Evolutionary conservation across 148 eudicot species (phyloP), one percentile per base, ranked within the genome.

Genomic region (Vaccinium vitisidaea): DNA sequence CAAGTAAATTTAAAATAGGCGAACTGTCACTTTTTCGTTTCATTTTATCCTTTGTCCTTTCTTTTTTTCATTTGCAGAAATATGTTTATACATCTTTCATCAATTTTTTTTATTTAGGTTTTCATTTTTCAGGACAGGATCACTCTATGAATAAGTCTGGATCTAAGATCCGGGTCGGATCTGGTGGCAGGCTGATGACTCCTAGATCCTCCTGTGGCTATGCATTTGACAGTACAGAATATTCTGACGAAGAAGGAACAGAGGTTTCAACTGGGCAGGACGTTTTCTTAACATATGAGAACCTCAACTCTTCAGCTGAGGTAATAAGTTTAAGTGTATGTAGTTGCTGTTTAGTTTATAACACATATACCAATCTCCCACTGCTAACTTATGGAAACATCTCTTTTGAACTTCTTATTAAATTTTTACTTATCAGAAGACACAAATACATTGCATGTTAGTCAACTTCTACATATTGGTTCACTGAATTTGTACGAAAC

Each of bases 191-290:
- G 88, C 84, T 86, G 61, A 73, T 84, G 83, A 85, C 92, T 75
- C 94, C 90, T 85, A 87, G 89, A 87, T 85, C 89, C 23, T 84
- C 80, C 2, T 78, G 87, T 82, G 90, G 89, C 84, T 87, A 83
- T 83, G 80, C 89, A 78, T 63, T 80, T 82, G 94, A 86, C 77
- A 89, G 87, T 85, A 77, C 87, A 71, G 90, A 86, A 85, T 85
- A 90, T 81, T 88, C 92, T 54, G 92, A 91, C 52, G 92, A 89
- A 77, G 94, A 91, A 63, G 89, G 84, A 52, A 82, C 86, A 58
- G 94, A 90, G 65, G 83, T 77, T 85, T 89, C 83, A 61, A 82
- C 75, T 69, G 93, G 80, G 77, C 92, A 90, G 84, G 85, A 86
- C 27, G 61, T 75, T 59, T 82, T 67, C 76, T 80, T 83, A 56